Base-by-base conservation (phyloP, 1,284 basidiomycete species). In the Pseudozyma flocculosa region DNA sequence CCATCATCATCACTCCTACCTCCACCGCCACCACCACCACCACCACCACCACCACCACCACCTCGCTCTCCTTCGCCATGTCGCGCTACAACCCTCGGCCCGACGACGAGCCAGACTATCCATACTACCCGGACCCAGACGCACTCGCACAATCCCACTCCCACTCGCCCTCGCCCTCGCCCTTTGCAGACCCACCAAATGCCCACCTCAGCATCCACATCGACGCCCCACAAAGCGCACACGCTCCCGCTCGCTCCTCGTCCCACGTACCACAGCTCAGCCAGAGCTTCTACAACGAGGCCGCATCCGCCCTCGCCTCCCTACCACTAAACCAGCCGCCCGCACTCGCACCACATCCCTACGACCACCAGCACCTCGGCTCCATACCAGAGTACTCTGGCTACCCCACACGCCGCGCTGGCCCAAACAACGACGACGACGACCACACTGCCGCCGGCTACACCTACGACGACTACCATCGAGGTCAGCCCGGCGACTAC, bases 281-380 rank as follows among this genome's bases (percentile, higher is more conserved):
- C 54, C 55, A 68, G 38, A 70, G 68, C 59, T 74, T 74, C 48
- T 74, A 72, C 48, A 39, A 45, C 29, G 65, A 74, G 45, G 70
- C 72, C 4, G 72, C 72, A 0, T 48, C 52, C n/a, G 72, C 68
- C 2, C 55, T 71, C 19, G 49, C 40, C 15, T 21, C 45, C 18
- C 38, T 18, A 23, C 45, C 40, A 23, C 45, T 23, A 15, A 3
- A 22, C n/a, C 32, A 40, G 36, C 29, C 23, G 7, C n/a, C 13
- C 3, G 45, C 42, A 19, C 18, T 45, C 29, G 17, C 44, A 11
- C 39, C 48, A 3, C 40, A 23, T 26, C 36, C 36, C 3, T 23
- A 49, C 32, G 30, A 3, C 8, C 40, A 42, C 21, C 43, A 18
- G 18, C 21, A 38, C 30, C 43, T 43, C 30, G 29, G 18, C 18